These are phyloP conservation scores for Wickerhamiella alocasiicola DNA, from an alignment of 805 yeast genomes.

Conservation along the genomic window DNA sequence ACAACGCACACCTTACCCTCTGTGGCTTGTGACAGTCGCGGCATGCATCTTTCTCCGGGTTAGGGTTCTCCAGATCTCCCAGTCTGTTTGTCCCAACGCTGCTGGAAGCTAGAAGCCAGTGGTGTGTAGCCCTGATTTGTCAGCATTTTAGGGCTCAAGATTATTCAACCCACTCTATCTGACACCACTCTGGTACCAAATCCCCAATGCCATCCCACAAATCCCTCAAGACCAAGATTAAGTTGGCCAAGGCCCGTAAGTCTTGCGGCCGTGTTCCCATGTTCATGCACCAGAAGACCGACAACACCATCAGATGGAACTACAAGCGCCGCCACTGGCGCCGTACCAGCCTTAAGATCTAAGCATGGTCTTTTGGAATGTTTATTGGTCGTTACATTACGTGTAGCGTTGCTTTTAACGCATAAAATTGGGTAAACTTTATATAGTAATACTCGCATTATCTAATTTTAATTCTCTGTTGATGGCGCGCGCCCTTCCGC, in stretches of 20 bases:
- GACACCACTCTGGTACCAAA: too few species aligned
- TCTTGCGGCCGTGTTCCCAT: conserved; percentile 99
- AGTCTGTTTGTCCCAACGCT: too few species aligned
- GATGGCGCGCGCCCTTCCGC: too few species aligned
- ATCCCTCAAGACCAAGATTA: conserved; percentile 94
- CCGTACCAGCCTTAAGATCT: conserved; percentile 97
- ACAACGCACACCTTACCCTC: too few species aligned
- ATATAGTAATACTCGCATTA: conserved; percentile 9
- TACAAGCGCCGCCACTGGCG: conserved; percentile 99
- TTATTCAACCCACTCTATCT: conserved; percentile 9
- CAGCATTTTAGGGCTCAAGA: conserved; percentile 5
- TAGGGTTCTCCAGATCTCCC: too few species aligned
- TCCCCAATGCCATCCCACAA: conserved; percentile 43
- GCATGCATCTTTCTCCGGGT: too few species aligned
- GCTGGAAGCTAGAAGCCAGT: too few species aligned
- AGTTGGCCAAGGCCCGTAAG: conserved; percentile 96
- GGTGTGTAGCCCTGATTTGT: too few species aligned
- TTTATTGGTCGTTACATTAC: conserved; percentile 6
- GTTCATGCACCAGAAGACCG: conserved; percentile 98
- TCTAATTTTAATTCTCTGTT: too few species aligned
- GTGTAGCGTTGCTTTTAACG: conserved; percentile 2
- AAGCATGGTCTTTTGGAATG: conserved; percentile 30
- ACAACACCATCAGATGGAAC: conserved; percentile 79
- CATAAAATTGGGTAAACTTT: conserved; percentile 9
- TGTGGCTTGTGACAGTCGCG: too few species aligned